Base-by-base conservation (phyloP, 2,329 filamentous ascomycete species). In the Cryphonectria radicalis region DNA sequence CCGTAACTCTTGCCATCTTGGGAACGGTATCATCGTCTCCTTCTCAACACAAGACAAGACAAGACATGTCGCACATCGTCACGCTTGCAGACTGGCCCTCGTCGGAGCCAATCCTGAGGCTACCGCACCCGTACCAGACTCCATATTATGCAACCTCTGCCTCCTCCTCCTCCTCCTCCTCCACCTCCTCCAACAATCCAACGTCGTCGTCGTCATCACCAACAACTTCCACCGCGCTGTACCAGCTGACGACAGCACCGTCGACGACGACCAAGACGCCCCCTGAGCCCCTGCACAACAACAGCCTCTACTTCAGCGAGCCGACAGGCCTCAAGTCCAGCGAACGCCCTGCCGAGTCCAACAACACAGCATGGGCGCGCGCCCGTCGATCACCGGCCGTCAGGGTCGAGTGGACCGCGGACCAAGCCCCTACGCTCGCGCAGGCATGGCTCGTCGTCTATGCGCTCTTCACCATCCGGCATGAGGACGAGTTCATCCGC, bases 321-420 rank as follows among this genome's bases (percentile, higher is more conserved):
- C 80, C 80, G 32, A 73, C 76, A 60, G 74, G 78, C 63, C 75
- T 78, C 74, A 79, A 78, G 67, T 78, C 77, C 28, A 75, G 77
- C 59, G 76, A 78, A 68, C 73, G 77, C n/a, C 78, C 78, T 37
- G 74, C 79, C 67, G 82, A 82, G 46, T 86, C 85, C 70, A 86
- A 88, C 79, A 89, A 89, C 78, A 86, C 85, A 63, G 79, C 85
- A 65, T 89, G 87, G 87, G 87, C 84, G 7, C 82, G 87, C n/a
- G 84, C 86, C n/a, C 81, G 86, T 50, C 84, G 87, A 71, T 86
- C 85, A 4, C 86, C 87, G 3, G 81, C 81, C 68, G 83, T 84
- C 59, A 79, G 79, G 7, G 76, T 86, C 63, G 75, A 77, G 66
- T 88, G 86, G 86, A 80, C 82, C 32, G 79, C 76, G 32, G 73